A percentile compares a stretch with the other conserved stretches of the same genome.
Conservation (phyloP, 495 filamentous ascomycete species). For the Mytilinidion resinicola region DNA sequence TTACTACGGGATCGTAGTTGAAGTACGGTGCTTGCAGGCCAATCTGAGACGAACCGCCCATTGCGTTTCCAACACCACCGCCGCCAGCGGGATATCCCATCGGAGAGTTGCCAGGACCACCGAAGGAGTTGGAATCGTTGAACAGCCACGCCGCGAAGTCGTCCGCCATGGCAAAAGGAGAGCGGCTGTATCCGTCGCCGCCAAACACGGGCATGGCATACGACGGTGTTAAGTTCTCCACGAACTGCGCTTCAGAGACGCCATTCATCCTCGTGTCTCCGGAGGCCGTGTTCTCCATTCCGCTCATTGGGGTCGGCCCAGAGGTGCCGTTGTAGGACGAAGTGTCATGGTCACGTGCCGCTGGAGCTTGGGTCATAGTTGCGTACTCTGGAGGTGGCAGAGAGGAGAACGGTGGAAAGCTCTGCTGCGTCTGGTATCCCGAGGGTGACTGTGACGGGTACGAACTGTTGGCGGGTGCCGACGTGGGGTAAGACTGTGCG, state of each 20-base stretch:
- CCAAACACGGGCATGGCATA: constrained; percentile 81
- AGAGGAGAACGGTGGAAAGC: constrained; percentile 22
- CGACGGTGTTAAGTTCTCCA: constrained; percentile 61
- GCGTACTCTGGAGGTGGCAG: constrained; percentile 25
- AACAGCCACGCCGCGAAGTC: constrained; percentile 91
- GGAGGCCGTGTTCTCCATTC: constrained; percentile 17
- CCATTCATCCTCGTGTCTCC: constrained; percentile 32
- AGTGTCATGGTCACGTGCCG: constrained; percentile 16
- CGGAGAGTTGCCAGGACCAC: constrained; percentile 19
- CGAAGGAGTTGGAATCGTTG: constrained; percentile 49
- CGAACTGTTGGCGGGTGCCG: constrained; percentile 4
- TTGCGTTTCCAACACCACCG: constrained; percentile 1
- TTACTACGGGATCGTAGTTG: constrained; percentile 28
- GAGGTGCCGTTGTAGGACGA: constrained; percentile 21
- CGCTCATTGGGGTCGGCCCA: constrained; percentile 21
- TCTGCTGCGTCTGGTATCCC: constrained; percentile 25
- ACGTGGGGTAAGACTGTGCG: constrained; percentile 17
- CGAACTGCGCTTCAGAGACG: constrained; percentile 33
- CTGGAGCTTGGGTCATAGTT: constrained; percentile 9
- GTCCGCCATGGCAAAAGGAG: constrained; percentile 82
- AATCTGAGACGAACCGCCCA: constrained; percentile 18
- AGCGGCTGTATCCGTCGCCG: constrained; percentile 71
- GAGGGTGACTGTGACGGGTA: constrained; percentile 14
- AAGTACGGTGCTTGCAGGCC: constrained; percentile 32
- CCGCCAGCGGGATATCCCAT: constrained; percentile 18